These are phyloP conservation scores for Cladophialophora carrionii DNA, from an alignment of 2,329 filamentous ascomycete species.

Conservation along the genomic window DNA sequence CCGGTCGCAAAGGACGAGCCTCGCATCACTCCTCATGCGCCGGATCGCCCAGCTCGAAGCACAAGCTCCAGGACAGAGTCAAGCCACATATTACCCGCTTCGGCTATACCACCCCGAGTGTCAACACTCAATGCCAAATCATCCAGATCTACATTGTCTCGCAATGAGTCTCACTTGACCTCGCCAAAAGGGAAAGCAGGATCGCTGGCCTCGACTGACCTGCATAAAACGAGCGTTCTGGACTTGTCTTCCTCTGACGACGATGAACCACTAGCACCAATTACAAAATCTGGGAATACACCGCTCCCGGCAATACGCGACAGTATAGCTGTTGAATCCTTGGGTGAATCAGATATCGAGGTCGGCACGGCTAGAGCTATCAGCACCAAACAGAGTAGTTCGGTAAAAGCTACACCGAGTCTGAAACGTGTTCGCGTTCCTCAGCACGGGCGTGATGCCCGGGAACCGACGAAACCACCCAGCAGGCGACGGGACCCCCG, in stretches of 20 bases:
- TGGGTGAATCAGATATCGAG: slow-evolving; percentile 47
- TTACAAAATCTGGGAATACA: slow-evolving; percentile 1
- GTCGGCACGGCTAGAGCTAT: slow-evolving; percentile 49
- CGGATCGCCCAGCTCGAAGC: slow-evolving; percentile 2
- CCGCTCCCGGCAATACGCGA: slow-evolving; percentile 41
- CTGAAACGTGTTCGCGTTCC: slow-evolving; percentile 18
- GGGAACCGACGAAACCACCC: slow-evolving; percentile 11
- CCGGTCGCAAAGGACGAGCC: slow-evolving; percentile 9
- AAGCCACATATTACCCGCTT: slow-evolving; percentile 16
- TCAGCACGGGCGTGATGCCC: slow-evolving; percentile 31
- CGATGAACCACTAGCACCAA: slow-evolving; percentile 42
- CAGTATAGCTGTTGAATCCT: slow-evolving; percentile 46
- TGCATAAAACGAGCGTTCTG: slow-evolving; percentile 52
- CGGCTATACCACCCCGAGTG: slow-evolving; percentile 27
- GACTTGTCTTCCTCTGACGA: slow-evolving; percentile 55
- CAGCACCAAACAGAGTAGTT: slow-evolving; percentile 39
- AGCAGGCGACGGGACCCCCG: slow-evolving; percentile 11
- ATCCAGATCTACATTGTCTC: slow-evolving; percentile 29
- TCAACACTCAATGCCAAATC: slow-evolving; percentile 35
- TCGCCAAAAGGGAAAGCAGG: slow-evolving; percentile 27
- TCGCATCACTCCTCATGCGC: slow-evolving; percentile 2
- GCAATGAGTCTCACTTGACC: slow-evolving; percentile 5
- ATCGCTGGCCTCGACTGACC: slow-evolving; percentile 42
- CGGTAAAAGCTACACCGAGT: slow-evolving; percentile 24
- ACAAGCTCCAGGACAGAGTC: slow-evolving; percentile 10